Conservation (phyloP, 306 rosid genomes). For the Castanopsis chinensis region DNA sequence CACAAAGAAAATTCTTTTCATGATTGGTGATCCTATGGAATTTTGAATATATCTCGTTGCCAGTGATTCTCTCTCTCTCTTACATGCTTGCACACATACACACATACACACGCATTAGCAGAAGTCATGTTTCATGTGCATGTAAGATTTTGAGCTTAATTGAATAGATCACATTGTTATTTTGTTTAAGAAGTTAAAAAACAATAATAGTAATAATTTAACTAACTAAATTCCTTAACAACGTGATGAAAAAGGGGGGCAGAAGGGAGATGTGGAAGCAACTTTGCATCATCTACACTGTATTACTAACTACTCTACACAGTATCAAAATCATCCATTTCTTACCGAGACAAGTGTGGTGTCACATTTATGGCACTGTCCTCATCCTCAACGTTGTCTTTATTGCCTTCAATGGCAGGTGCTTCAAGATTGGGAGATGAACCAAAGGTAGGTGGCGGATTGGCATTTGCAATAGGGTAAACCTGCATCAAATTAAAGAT, state of each 20-base stretch:
- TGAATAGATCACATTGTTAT: neutral
- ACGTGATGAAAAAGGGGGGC: neutral
- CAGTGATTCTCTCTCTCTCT: neutral
- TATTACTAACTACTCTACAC: neutral
- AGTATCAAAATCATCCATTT: neutral
- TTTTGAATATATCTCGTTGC: neutral
- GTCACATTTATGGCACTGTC: conserved; percentile 55
- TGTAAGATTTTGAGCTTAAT: neutral
- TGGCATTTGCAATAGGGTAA: conserved; percentile 54
- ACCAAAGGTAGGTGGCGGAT: conserved; percentile 96
- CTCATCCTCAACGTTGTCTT: conserved; percentile 55
- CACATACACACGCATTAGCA: neutral
- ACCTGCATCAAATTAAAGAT: conserved; percentile 58
- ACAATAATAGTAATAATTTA: neutral
- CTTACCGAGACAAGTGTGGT: conserved; percentile 54
- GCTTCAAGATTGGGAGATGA: conserved; percentile 83
- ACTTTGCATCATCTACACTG: neutral
- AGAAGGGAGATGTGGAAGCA: neutral
- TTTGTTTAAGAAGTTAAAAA: neutral
- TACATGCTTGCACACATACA: neutral
- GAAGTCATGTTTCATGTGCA: neutral
- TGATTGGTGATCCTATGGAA: neutral
- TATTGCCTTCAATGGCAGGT: conserved; percentile 55
- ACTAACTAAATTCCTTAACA: neutral
- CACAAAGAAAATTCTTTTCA: neutral